Conservation (phyloP, 1,139 yeast genomes). For the Yamadazyma triangularis region DNA sequence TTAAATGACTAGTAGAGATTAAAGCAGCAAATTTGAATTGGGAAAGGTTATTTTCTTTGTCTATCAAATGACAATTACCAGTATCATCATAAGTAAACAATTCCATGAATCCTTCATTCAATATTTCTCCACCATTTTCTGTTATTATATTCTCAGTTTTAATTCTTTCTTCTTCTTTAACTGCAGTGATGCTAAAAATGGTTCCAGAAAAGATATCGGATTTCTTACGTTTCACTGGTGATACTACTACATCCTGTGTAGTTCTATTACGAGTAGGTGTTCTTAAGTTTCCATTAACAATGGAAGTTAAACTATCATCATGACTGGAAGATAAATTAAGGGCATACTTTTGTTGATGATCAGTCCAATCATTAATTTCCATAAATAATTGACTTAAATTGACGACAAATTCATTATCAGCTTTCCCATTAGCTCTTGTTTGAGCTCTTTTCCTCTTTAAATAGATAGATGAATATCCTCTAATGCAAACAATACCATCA, state of each 20-base stretch:
- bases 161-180: conserved; percentile 34
- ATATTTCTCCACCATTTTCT: conserved; percentile 50
- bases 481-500: conserved; percentile 40
- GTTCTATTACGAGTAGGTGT: conserved; percentile 11
- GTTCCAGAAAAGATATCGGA: conserved; percentile 16
- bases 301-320: conserved; percentile 5
- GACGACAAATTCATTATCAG: conserved; percentile 11
- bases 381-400: conserved; percentile 20
- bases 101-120: conserved; percentile 45
- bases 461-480: conserved; percentile 54
- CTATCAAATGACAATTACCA: conserved; percentile 2
- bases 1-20: conserved; percentile 50
- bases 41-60: conserved; percentile 3
- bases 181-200: conserved; percentile 35
- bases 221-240: conserved; percentile 2
- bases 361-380: conserved; percentile 40
- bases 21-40: conserved; percentile 57
- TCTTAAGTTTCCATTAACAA: conserved; percentile 8
- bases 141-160: conserved; percentile 32
- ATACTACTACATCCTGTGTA: conserved; percentile 8
- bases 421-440: conserved; percentile 8
- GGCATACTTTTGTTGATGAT: conserved; percentile 30
- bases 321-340: conserved; percentile 2
- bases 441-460: conserved; percentile 18
- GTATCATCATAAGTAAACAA: conserved; percentile 17